Evolutionary conservation across 176 grass and related monocot species (phyloP).

Genomic region (Cenchrus purpureus): DNA sequence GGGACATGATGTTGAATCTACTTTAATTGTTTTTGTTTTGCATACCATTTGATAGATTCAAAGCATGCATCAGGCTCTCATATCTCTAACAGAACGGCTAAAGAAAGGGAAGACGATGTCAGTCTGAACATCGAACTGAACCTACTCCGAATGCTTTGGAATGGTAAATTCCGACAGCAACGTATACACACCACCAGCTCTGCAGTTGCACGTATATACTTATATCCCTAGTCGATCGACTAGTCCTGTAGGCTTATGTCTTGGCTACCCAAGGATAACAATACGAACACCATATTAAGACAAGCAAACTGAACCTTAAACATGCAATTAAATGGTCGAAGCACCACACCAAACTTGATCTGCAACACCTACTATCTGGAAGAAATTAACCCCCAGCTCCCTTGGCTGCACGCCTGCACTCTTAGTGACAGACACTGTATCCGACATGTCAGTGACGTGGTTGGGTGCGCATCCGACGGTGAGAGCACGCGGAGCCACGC

Average conservation of each 20-base stretch:
- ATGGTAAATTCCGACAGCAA: slow-evolving; percentile 43
- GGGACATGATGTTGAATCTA: not conserved
- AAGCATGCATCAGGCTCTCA: not conserved
- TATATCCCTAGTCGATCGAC: not conserved
- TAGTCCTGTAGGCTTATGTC: slow-evolving; percentile 35
- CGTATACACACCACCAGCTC: slow-evolving; percentile 6
- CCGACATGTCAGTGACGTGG: slow-evolving; percentile 43
- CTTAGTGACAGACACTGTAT: slow-evolving; percentile 23
- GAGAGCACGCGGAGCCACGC: slow-evolving; percentile 10
- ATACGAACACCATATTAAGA: not conserved
- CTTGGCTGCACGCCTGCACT: not conserved
- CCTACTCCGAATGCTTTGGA: slow-evolving; percentile 33
- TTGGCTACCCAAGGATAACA: slow-evolving; percentile 46
- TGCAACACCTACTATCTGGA: slow-evolving; percentile 40
- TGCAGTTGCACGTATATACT: slow-evolving; percentile 1
- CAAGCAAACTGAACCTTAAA: slow-evolving; percentile 22
- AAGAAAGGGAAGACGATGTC: slow-evolving; percentile 1
- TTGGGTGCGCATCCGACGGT: slow-evolving; percentile 35
- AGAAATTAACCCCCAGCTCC: not conserved
- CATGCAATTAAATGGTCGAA: slow-evolving; percentile 28
- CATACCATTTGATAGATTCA: slow-evolving; percentile 7
- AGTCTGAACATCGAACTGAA: slow-evolving; percentile 30
- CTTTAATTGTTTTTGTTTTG: not conserved
- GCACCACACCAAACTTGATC: slow-evolving; percentile 44
- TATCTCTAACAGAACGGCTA: slow-evolving; percentile 9